A percentile compares a stretch with the other conserved stretches of the same genome.
These are phyloP conservation scores for Moniliophthora roreri DNA, from an alignment of 1,284 basidiomycete species.

Conservation along the genomic window DNA sequence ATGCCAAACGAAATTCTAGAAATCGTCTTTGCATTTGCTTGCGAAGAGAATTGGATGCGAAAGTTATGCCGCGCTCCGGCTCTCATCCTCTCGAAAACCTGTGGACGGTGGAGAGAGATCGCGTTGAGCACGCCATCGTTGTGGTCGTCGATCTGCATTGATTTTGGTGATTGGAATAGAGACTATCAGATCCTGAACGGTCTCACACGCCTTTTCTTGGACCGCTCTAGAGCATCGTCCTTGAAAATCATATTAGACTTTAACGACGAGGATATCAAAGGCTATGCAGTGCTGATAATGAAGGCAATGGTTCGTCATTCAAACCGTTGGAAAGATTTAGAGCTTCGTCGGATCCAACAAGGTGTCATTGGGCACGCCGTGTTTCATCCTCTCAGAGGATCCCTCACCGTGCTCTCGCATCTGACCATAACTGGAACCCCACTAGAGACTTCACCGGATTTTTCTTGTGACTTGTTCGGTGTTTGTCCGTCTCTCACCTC, in stretches of 20 bases:
- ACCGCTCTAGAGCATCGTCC: neutral
- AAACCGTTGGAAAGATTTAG: neutral
- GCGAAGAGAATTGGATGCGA: too few relatives aligned
- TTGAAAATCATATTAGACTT: neutral
- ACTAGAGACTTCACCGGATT: neutral
- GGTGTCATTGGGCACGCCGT: neutral
- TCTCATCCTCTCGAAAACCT: neutral
- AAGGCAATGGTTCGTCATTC: neutral
- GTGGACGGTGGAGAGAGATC: slow-evolving; percentile 1
- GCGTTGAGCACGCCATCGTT: neutral
- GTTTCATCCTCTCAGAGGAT: neutral
- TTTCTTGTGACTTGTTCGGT: neutral
- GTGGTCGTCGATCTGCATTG: neutral
- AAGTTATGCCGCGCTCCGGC: neutral
- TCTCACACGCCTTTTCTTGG: neutral
- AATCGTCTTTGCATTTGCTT: neutral
- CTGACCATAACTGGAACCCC: neutral
- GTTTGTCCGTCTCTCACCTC: neutral
- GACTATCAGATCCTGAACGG: neutral
- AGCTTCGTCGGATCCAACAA: neutral
- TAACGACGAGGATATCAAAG: neutral
- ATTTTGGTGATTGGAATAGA: neutral
- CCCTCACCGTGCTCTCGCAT: neutral
- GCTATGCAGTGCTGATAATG: too few relatives aligned
- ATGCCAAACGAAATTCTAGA: neutral